Conservation (phyloP, 1,284 basidiomycete species). For the Bjerkandera adusta region DNA sequence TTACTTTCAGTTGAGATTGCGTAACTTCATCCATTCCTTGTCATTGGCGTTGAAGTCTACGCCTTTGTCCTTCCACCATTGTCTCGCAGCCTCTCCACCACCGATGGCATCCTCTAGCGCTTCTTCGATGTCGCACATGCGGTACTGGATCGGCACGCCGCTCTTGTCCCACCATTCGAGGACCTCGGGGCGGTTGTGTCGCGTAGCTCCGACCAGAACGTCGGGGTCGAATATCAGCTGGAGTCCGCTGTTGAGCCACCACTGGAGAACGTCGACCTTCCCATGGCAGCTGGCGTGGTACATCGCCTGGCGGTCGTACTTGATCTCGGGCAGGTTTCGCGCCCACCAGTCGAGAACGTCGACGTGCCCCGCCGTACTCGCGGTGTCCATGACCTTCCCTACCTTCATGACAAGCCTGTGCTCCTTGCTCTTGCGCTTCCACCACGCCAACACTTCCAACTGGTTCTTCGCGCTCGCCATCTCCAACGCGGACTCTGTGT, state of each 20-base stretch:
- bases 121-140: conserved; percentile 85
- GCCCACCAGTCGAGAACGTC: conserved; percentile 82
- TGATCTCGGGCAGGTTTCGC: conserved; percentile 67
- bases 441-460: conserved; percentile 75
- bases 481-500: conserved; percentile 74
- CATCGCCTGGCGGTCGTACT: conserved; percentile 73
- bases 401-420: conserved; percentile 63
- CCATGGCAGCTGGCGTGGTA: conserved; percentile 76
- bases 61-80: conserved; percentile 77
- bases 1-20: conserved; percentile 51
- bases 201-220: conserved; percentile 71
- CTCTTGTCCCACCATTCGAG: conserved; percentile 84
- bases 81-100: conserved; percentile 64
- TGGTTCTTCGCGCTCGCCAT: conserved; percentile 73
- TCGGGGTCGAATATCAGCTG: conserved; percentile 79
- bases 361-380: conserved; percentile 68
- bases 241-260: conserved; percentile 78
- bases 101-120: conserved; percentile 82
- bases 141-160: conserved; percentile 73
- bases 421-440: conserved; percentile 43
- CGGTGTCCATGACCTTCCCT: conserved; percentile 79
- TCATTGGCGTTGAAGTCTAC: conserved; percentile 78
- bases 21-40: conserved; percentile 81
- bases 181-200: conserved; percentile 76
- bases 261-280: conserved; percentile 76